Percentiles rank a stretch among this genome's conserved stretches.
Evolutionary conservation across 2,329 filamentous ascomycete species (phyloP).

Genomic region (Cercospora sp.): DNA sequence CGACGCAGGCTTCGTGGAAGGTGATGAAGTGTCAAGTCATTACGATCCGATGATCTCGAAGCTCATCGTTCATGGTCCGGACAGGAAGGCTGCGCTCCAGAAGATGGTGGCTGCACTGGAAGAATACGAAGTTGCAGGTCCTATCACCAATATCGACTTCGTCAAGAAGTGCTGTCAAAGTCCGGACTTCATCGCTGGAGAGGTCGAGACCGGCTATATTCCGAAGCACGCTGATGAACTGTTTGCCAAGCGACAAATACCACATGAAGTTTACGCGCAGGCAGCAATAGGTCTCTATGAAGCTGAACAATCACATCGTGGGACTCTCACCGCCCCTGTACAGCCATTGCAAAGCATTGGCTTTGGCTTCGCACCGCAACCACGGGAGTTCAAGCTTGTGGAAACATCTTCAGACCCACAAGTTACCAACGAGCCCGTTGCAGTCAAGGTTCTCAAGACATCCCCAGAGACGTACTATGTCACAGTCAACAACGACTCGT

Average conservation of each 20-base stretch:
- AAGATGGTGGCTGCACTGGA: slow-evolving; percentile 79
- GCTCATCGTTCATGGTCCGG: slow-evolving; percentile 82
- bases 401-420: slow-evolving; percentile 48
- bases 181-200: slow-evolving; percentile 76
- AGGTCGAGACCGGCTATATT: slow-evolving; percentile 95
- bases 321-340: slow-evolving; percentile 27
- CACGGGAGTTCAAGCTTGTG: slow-evolving; percentile 61
- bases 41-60: slow-evolving; percentile 99
- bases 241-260: slow-evolving; percentile 59
- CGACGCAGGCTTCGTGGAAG: slow-evolving; percentile 87
- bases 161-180: slow-evolving; percentile 83
- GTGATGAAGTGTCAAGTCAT: slow-evolving; percentile 87
- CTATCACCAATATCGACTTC: slow-evolving; percentile 96
- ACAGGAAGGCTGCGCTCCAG: slow-evolving; percentile 76
- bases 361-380: slow-evolving; percentile 60
- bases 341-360: slow-evolving; percentile 46
- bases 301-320: slow-evolving; percentile 50
- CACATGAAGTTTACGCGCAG: slow-evolving; percentile 78
- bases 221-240: slow-evolving; percentile 79
- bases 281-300: slow-evolving; percentile 71
- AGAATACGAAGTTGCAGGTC: slow-evolving; percentile 87
- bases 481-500: slow-evolving; percentile 41
- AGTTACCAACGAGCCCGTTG: slow-evolving; percentile 38
- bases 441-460: slow-evolving; percentile 54
- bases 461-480: slow-evolving; percentile 54